phyloP scores from a whole-genome alignment of 2,329 filamentous ascomycete genomes.

The Cercospora sp. region DNA sequence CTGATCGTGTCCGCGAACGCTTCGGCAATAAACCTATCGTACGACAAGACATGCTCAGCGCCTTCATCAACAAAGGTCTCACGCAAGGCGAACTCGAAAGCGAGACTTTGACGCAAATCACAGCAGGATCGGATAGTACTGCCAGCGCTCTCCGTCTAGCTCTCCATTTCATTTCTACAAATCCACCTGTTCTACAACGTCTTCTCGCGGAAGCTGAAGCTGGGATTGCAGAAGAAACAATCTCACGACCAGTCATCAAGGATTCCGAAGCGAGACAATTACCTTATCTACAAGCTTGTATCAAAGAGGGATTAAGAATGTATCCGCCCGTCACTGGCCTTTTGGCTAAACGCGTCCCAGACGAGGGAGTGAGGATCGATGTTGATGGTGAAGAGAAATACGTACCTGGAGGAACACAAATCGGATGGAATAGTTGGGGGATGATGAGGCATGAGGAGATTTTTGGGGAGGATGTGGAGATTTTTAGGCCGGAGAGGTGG shows the following conservation, averaged over 20 bases:
- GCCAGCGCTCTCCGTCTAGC: constrained; percentile 57
- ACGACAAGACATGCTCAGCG: constrained; percentile 55
- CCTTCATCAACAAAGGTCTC: constrained; percentile 52
- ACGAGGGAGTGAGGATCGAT: constrained; percentile 38
- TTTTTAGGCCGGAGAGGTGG: constrained; percentile 45
- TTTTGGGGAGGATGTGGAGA: constrained; percentile 41
- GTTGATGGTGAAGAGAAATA: constrained; percentile 41
- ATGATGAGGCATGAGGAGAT: constrained; percentile 41
- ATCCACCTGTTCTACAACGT: constrained; percentile 48
- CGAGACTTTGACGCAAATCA: constrained; percentile 49
- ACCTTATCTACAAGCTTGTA: constrained; percentile 50
- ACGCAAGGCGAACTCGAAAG: constrained; percentile 45
- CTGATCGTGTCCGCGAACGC: constrained; percentile 49
- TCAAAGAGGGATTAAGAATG: constrained; percentile 51
- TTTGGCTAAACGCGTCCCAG: constrained; percentile 41
- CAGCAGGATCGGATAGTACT: constrained; percentile 61
- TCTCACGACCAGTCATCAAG: constrained; percentile 51
- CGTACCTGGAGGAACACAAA: constrained; percentile 40
- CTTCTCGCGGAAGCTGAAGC: constrained; percentile 51
- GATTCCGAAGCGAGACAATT: constrained; percentile 47
- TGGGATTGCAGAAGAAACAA: constrained; percentile 41
- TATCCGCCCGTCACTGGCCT: constrained; percentile 47
- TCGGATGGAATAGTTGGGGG: constrained; percentile 44
- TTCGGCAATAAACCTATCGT: constrained; percentile 47
- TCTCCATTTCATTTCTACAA: constrained; percentile 55